Evolutionary conservation across 345 rosid species (phyloP), one percentile per base, ranked within the genome.

Genomic region (Noccaea caerulescens): DNA sequence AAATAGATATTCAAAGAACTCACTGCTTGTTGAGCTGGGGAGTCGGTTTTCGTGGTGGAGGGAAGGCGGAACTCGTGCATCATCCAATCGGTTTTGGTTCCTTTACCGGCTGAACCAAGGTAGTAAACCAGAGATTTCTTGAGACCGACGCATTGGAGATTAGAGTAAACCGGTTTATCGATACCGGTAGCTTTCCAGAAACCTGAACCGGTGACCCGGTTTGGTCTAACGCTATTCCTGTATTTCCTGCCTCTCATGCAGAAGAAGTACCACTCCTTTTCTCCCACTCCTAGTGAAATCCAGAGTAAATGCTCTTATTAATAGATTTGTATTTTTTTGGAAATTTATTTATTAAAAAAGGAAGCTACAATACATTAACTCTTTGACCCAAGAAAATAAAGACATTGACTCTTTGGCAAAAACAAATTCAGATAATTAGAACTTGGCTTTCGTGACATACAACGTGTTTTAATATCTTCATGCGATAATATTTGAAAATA

Each of bases 71-170:
- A 90, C 67, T 90, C 96, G 8, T 90, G 93, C 96, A 90, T 90
- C 96, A 90, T 90, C 96, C 96, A 90, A 55, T 90, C 91, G n/a
- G 96, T 90, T 80, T 90, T 90, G 13, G 88, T 80, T 38, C 96
- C 93, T 72, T 87, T 90, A 33, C 96, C 96, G 12, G 93, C 96
- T 6, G 81, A 82, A 33, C 96, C 93, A 1, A 84, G 65, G 58
- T 90, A 87, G 73, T 87, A 90, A 53, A 87, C 96, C 16, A 90
- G 46, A 34, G 93, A 86, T 76, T 90, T 90, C 82, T 90, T 90
- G 69, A 90, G 87, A 79, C 96, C 96, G 12, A 90, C 79, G 71
- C 86, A 83, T 1, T 83, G 83, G 1, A 83, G 70, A 13, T 78
- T 71, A 0, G 91, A 71, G 44, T 81, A 76, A 10, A 90, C 79